Base-by-base conservation (phyloP, 352 stramenopile genomes). In the Globisporangium spinosum region DNA sequence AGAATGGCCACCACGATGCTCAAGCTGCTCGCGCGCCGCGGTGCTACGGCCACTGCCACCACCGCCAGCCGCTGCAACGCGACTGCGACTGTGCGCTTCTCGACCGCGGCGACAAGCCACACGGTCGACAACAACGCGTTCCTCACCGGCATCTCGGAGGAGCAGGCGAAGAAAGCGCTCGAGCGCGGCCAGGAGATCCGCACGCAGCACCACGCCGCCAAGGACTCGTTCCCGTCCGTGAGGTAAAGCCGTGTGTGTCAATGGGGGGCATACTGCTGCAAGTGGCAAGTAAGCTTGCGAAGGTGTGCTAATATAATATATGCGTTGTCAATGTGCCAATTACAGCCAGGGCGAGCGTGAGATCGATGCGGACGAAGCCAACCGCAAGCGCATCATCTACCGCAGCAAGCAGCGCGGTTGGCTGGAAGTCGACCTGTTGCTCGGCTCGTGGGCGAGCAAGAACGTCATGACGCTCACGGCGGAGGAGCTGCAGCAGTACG, bases 351-450 rank as follows among this genome's bases (percentile, higher is more conserved):
- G 82, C 59, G 80, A 89, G 8, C 69, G 64, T 27, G 57, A 62
- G 53, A 84, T 93, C 22, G 65, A 80, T 27, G 74, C 75, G 22
- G 80, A 93, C 51, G 78, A 85, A 47, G 84, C 84, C 12, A 89
- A 90, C 65, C 84, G 84, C 72, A 99, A 98, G 79, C 85, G 94
- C 61, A 71, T 99, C 13, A 90, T 98, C 65, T 99, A 99, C 75
- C 84, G 94, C 66, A 95, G 90, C 64, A 98, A 98, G 73, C 96
- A 99, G 79, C 83, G 96, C 38, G 96, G 96, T 10, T 98, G 94
- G 87, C 80, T 99, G 7, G 95, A 99, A 71, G 96, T 99, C 25
- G 96, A 99, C 70, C 70, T 99, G 7, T 70, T 99, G 22, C 76
- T 99, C 15, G 95, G 95, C 29, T 97, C 90, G 12, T 99, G 93